Conservation (phyloP, 2,329 filamentous ascomycete species). For the Neocucurbitaria cava region DNA sequence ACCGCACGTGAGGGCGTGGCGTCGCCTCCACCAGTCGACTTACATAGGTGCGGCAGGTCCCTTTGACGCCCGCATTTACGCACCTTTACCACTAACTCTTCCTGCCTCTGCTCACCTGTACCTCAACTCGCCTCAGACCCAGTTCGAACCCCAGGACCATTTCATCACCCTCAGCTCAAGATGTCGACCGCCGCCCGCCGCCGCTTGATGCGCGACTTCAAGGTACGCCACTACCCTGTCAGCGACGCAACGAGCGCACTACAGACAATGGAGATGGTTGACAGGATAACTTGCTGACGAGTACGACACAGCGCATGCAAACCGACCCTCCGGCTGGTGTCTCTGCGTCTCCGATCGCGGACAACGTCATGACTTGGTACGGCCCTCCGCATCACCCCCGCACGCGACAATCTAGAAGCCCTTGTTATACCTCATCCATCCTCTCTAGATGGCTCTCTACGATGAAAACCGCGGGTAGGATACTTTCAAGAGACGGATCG, state of each 20-base stretch:
- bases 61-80: conserved; percentile 8
- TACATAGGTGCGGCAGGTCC: neutral
- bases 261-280: neutral
- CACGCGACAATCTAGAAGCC: conserved; percentile 32
- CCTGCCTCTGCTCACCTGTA: neutral
- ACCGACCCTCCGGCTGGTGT: conserved; percentile 97
- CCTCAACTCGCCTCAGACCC: neutral
- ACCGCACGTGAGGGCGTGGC: conserved; percentile 20
- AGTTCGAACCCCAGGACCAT: neutral
- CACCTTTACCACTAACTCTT: conserved; percentile 4
- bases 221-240: conserved; percentile 65
- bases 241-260: conserved; percentile 5
- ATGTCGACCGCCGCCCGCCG: conserved; percentile 96
- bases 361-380: conserved; percentile 97
- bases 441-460: neutral
- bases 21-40: conserved; percentile 13
- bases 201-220: conserved; percentile 99
- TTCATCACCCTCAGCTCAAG: neutral
- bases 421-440: neutral
- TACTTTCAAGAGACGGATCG: neutral
- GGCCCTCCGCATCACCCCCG: conserved; percentile 32
- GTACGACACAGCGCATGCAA: conserved; percentile 82
- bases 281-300: conserved; percentile 13
- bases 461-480: neutral
- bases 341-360: conserved; percentile 92